A percentile compares a stretch with the other conserved stretches of the same genome.
Evolutionary conservation across 495 filamentous ascomycete species (phyloP).

Genomic region (Aspergillus sparsus): DNA sequence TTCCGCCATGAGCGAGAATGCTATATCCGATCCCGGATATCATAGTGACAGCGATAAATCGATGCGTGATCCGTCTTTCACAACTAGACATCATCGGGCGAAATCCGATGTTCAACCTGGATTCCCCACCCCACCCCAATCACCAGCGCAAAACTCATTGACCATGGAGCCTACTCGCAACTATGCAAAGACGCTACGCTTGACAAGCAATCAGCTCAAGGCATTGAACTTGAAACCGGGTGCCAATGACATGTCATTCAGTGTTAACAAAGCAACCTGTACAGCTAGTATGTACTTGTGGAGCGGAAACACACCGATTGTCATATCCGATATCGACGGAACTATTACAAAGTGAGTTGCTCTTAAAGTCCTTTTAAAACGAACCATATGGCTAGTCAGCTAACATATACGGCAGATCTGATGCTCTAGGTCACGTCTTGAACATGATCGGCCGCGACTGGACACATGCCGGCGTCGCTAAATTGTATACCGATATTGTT

Average conservation of each 20-base stretch:
- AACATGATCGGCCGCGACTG: conserved; percentile 98
- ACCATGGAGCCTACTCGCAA: conserved; percentile 71
- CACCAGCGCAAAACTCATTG: conserved; percentile 60
- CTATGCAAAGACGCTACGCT: conserved; percentile 95
- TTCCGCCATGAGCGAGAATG: conserved; percentile 68
- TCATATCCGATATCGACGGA: conserved; percentile 98
- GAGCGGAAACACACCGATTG: conserved; percentile 84
- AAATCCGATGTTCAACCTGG: conserved; percentile 71
- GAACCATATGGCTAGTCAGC: conserved; percentile 3
- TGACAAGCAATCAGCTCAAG: conserved; percentile 95
- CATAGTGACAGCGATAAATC: conserved; percentile 74
- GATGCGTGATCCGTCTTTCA: conserved; percentile 37
- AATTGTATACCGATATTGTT: conserved; percentile 93
- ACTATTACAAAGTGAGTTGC: conserved; percentile 84
- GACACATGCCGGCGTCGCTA: conserved; percentile 96
- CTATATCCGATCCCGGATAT: conserved; percentile 89
- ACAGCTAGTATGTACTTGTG: conserved; percentile 90
- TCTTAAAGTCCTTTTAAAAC: neutral
- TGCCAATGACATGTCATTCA: conserved; percentile 91
- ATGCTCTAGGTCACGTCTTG: conserved; percentile 94
- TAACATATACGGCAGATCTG: conserved; percentile 54
- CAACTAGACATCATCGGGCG: conserved; percentile 52
- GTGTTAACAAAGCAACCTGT: conserved; percentile 91
- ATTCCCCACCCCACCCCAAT: conserved; percentile 74
- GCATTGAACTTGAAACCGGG: conserved; percentile 79